Conservation (phyloP, 1,284 basidiomycete genomes). For the Hypsizygus ulmarius region DNA sequence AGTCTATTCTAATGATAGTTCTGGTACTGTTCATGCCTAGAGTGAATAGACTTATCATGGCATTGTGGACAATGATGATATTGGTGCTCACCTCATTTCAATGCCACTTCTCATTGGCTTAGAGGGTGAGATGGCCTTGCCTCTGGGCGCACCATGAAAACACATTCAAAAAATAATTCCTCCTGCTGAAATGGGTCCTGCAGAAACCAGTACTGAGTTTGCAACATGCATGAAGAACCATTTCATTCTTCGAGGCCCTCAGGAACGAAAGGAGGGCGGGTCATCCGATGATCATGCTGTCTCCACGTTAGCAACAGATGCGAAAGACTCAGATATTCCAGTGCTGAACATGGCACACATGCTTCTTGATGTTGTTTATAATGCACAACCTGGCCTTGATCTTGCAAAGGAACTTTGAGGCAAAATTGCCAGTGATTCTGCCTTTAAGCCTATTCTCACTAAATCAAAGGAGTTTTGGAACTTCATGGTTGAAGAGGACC, state of each 20-base stretch:
- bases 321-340: too few relatives aligned
- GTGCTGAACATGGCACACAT: too few relatives aligned
- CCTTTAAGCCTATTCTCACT: too few relatives aligned
- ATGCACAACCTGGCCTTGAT: too few relatives aligned
- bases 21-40: slow-evolving; percentile 19
- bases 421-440: too few relatives aligned
- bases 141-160: background rate
- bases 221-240: slow-evolving; percentile 7
- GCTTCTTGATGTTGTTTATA: too few relatives aligned
- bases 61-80: background rate
- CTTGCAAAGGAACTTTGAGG: background rate
- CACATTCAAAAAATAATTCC: background rate
- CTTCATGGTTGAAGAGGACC: slow-evolving; percentile 24
- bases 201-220: slow-evolving; percentile 19
- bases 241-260: background rate
- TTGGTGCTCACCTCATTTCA: too few relatives aligned
- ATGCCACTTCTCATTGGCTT: too few relatives aligned
- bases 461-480: slow-evolving; percentile 24
- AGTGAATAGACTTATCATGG: slow-evolving; percentile 24
- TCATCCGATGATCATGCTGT: too few relatives aligned
- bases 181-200: slow-evolving; percentile 14
- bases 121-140: background rate
- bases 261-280: too few relatives aligned
- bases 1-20: slow-evolving; percentile 25
- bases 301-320: background rate